Evolutionary conservation across 805 yeast species (phyloP), one percentile per base, ranked within the genome.

Genomic region (Debaryomyces hansenii): DNA sequence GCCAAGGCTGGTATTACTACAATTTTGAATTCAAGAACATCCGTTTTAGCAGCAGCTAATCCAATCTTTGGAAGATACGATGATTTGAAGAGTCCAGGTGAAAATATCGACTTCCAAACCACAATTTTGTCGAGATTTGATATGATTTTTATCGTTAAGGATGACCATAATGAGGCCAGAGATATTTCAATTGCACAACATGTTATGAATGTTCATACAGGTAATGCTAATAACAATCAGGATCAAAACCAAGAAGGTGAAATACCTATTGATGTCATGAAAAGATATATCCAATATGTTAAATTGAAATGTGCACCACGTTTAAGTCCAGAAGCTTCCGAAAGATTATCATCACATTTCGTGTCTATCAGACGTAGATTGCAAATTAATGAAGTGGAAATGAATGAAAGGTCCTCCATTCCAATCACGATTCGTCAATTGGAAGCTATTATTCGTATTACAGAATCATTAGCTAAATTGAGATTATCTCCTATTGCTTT

Each of bases 1-100:
- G 99, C 99, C 28, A 94, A 94, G 66, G 99, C 99, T 8, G 99
- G 99, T 66, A 94, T 94, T 56, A 94, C 98, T 2, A 94, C 99
- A 0, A 91, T 94, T 46, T 77, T 94, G 56, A 94, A 94, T 67
- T 94, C 99, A 3, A 80, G 99, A 69, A 94, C 99, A 0, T 85
- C 96, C 31, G 99, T 94, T 4, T 74, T 94, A 40, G 99, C 99
- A 0, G 99, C 99, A 20, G 99, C 99, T 6, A 94, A 94, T 68
- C 99, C 99, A 3, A 83, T 90, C 35, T 94, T 87, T 66, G 99
- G 99, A 49, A 80, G 98, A 53, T 94, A 94, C 66, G 98, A 94
- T 66, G 97, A 92, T 52, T 80, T 87, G 76, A 92, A 90, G 67
- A 84, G 96, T 33, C 97, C 99, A 0, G 98, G 99, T 51, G 99